phyloP scores from a whole-genome alignment of 371 early-diverging fungal genomes.

The Quaeritorhiza haematococci region DNA sequence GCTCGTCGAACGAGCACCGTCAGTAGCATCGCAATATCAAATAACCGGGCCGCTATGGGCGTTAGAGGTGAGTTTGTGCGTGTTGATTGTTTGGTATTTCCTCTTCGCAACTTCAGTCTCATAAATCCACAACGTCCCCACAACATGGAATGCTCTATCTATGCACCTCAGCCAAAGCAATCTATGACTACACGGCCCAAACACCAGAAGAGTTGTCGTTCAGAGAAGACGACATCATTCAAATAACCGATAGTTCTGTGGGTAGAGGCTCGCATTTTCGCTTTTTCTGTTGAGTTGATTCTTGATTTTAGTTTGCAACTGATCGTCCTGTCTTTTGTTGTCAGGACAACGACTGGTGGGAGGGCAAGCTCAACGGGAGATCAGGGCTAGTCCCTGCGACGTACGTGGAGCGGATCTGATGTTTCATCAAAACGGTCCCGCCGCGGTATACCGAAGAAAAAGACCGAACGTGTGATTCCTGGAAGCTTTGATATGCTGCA shows the following conservation, averaged over 20 bases:
- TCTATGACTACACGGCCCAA: conserved; percentile 34
- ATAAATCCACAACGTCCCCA: too few relatives aligned
- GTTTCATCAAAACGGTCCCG: too few relatives aligned
- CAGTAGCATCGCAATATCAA: too few relatives aligned
- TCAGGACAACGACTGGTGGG: conserved; percentile 44
- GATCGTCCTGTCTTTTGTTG: background rate
- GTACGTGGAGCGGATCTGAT: conserved; percentile 53
- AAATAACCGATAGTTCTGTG: conserved; percentile 21
- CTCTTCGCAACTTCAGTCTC: too few relatives aligned
- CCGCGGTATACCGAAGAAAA: too few relatives aligned
- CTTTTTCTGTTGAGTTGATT: background rate
- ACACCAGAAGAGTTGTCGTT: conserved; percentile 33
- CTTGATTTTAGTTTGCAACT: background rate
- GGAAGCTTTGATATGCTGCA: too few relatives aligned
- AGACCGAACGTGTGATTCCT: too few relatives aligned
- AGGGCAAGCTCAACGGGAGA: conserved; percentile 55
- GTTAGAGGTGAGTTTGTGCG: too few relatives aligned
- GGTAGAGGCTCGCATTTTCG: background rate
- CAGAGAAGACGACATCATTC: conserved; percentile 29
- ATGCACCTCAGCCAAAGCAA: conserved; percentile 26
- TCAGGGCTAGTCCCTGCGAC: conserved; percentile 78
- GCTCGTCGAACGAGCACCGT: too few relatives aligned
- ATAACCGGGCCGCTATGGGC: too few relatives aligned
- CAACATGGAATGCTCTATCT: too few relatives aligned
- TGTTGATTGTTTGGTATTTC: too few relatives aligned